Percentiles rank a stretch among this genome's conserved stretches.
Evolutionary conservation across 2,329 filamentous ascomycete species (phyloP).

Genomic region (Anthostomella pinea): DNA sequence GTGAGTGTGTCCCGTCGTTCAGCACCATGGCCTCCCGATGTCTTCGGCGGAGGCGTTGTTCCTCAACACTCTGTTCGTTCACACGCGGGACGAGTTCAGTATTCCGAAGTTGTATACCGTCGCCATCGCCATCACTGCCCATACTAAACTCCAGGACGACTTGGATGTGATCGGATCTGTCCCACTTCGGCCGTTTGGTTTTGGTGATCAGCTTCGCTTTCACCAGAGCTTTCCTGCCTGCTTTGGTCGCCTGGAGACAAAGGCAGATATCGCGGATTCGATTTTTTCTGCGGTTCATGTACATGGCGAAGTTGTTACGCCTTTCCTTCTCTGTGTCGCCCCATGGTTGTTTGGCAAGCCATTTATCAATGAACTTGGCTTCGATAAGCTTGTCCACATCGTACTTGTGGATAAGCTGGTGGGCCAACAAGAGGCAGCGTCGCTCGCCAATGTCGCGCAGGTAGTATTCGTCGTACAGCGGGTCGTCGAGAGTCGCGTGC

Average conservation of each 20-base stretch:
- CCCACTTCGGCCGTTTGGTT: constrained; percentile 22
- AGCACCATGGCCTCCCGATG: constrained; percentile 88
- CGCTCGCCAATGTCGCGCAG: constrained; percentile 61
- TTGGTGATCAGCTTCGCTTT: constrained; percentile 47
- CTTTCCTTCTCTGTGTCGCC: constrained; percentile 52
- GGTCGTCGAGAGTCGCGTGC: constrained; percentile 51
- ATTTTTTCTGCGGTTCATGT: constrained; percentile 50
- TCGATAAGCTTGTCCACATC: constrained; percentile 56
- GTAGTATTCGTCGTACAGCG: constrained; percentile 60
- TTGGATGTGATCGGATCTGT: constrained; percentile 31
- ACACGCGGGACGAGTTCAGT: constrained; percentile 35
- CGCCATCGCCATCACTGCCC: constrained; percentile 27
- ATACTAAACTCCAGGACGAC: constrained; percentile 36
- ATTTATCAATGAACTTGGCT: constrained; percentile 66
- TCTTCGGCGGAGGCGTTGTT: constrained; percentile 70
- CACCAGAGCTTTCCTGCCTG: constrained; percentile 51
- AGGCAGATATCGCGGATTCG: constrained; percentile 51
- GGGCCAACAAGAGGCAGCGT: constrained; percentile 56
- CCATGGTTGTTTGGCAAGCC: constrained; percentile 73
- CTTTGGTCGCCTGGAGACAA: constrained; percentile 45
- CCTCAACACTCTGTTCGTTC: constrained; percentile 58
- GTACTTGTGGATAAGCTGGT: constrained; percentile 58
- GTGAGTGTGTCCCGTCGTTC: constrained; percentile 75
- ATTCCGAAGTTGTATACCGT: constrained; percentile 27
- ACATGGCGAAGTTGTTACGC: constrained; percentile 51